A percentile compares a stretch with the other conserved stretches of the same genome.
These are phyloP conservation scores for Sporothrix pallida DNA, from an alignment of 2,329 filamentous ascomycete species.

Conservation along the genomic window DNA sequence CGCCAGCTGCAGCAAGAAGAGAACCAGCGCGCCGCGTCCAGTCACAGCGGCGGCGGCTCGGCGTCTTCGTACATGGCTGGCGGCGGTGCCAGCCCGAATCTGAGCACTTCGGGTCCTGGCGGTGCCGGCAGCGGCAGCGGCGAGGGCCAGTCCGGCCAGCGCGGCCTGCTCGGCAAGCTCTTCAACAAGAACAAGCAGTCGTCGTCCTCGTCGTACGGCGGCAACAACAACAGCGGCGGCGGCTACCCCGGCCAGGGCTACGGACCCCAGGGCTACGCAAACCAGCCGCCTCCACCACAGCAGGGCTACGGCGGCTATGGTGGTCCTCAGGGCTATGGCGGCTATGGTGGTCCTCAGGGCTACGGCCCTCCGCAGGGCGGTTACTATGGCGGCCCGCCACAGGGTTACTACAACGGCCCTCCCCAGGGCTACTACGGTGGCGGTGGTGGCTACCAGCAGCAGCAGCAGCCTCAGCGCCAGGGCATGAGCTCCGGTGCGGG, in stretches of 20 bases:
- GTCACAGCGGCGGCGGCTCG: conserved; percentile 43
- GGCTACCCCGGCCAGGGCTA: conserved; percentile 43
- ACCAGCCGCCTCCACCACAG: conserved; percentile 43
- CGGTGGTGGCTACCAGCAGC: conserved; percentile 37
- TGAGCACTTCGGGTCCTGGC: conserved; percentile 7
- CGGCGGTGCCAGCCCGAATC: conserved; percentile 40
- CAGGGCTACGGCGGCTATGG: conserved; percentile 46
- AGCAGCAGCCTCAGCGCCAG: conserved; percentile 47
- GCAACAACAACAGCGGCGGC: not conserved
- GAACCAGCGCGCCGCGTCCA: conserved; percentile 58
- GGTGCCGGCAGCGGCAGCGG: conserved; percentile 44
- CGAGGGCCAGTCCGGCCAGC: conserved; percentile 46
- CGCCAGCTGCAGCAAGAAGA: conserved; percentile 84
- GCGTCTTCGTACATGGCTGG: conserved; percentile 46
- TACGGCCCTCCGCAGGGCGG: conserved; percentile 37
- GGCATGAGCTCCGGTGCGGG: conserved; percentile 74
- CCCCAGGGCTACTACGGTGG: conserved; percentile 45
- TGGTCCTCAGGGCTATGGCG: conserved; percentile 6
- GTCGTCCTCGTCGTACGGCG: not conserved
- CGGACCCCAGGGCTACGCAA: conserved; percentile 42
- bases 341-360: conserved; percentile 40
- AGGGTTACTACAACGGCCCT: conserved; percentile 45
- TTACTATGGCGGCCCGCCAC: conserved; percentile 40
- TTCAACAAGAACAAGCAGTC: conserved; percentile 46
- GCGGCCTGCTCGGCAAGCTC: conserved; percentile 60